These are phyloP conservation scores for Helotiales sp. DNA, from an alignment of 2,329 filamentous ascomycete genomes.

Conservation along the genomic window DNA sequence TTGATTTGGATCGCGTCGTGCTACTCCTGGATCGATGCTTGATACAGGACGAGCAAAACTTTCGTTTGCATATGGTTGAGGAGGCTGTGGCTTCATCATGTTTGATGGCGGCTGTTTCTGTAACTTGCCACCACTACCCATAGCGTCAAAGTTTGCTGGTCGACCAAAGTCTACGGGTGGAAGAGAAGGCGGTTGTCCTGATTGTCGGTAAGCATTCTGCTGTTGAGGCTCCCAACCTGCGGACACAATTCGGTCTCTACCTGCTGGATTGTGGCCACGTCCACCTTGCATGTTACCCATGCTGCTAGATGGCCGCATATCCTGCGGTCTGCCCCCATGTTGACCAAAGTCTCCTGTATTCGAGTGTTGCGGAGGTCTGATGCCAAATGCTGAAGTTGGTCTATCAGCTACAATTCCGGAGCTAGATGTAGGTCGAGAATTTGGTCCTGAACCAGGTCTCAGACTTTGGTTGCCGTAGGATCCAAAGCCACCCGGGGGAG, in stretches of 20 bases:
- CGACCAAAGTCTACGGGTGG: slow-evolving; percentile 22
- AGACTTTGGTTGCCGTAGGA: slow-evolving; percentile 37
- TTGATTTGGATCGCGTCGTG: slow-evolving; percentile 20
- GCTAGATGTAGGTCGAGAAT: slow-evolving; percentile 44
- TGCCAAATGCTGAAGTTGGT: slow-evolving; percentile 48
- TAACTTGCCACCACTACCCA: slow-evolving; percentile 12
- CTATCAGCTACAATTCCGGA: slow-evolving; percentile 45
- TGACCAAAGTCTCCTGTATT: slow-evolving; percentile 19
- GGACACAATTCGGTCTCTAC: slow-evolving; percentile 37
- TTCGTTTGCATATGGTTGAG: slow-evolving; percentile 14
- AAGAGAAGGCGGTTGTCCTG: slow-evolving; percentile 28
- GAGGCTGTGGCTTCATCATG: slow-evolving; percentile 22
- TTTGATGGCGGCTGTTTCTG: slow-evolving; percentile 24
- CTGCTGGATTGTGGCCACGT: slow-evolving; percentile 16
- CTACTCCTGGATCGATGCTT: slow-evolving; percentile 11
- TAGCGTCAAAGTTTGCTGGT: slow-evolving; percentile 21
- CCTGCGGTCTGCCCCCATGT: slow-evolving; percentile 13
- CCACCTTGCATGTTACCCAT: slow-evolving; percentile 47
- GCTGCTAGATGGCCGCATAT: slow-evolving; percentile 45
- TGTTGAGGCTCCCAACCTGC: slow-evolving; percentile 47
- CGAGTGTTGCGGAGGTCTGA: slow-evolving; percentile 43
- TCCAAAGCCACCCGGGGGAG: slow-evolving; percentile 30
- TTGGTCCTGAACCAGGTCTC: slow-evolving; percentile 38
- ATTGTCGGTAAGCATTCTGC: slow-evolving; percentile 43
- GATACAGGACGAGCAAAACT: slow-evolving; percentile 9